Evolutionary conservation across 2,329 filamentous ascomycete species (phyloP).

Genomic region (Alternaria conjuncta): DNA sequence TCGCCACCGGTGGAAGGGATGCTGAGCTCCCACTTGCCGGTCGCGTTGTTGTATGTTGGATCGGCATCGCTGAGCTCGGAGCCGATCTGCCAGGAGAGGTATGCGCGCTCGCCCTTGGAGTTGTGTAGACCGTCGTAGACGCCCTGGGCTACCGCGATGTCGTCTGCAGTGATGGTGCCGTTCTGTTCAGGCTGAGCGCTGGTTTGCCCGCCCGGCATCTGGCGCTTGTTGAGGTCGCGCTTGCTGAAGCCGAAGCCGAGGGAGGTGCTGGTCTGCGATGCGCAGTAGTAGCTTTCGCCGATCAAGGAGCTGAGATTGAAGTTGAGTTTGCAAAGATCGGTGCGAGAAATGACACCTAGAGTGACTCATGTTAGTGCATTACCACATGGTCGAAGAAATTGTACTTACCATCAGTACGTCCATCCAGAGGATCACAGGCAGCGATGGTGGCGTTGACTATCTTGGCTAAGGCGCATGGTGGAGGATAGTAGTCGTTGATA

Average conservation of each 20-base stretch:
- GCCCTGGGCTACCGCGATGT: slow-evolving; percentile 31
- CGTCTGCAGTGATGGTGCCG: slow-evolving; percentile 42
- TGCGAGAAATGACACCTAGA: slow-evolving; percentile 54
- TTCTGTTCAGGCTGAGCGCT: slow-evolving; percentile 37
- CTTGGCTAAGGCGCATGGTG: slow-evolving; percentile 56
- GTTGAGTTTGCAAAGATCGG: slow-evolving; percentile 56
- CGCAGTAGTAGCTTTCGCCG: slow-evolving; percentile 56
- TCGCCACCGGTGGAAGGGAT: slow-evolving; percentile 48
- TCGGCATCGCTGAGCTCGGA: slow-evolving; percentile 44
- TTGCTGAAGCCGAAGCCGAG: slow-evolving; percentile 27
- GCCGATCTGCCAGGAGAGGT: slow-evolving; percentile 49
- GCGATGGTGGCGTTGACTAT: slow-evolving; percentile 63
- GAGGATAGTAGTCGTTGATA: slow-evolving; percentile 51
- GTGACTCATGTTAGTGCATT: background rate
- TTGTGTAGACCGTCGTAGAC: slow-evolving; percentile 50
- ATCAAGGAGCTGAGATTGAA: slow-evolving; percentile 57
- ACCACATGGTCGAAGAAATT: too few species aligned
- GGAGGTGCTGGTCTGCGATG: slow-evolving; percentile 29
- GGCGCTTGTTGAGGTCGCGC: background rate
- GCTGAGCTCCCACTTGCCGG: slow-evolving; percentile 40
- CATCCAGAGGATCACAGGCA: slow-evolving; percentile 63
- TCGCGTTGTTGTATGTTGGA: slow-evolving; percentile 45
- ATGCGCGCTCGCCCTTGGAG: slow-evolving; percentile 50
- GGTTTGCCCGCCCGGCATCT: slow-evolving; percentile 12
- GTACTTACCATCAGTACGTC: slow-evolving; percentile 56